A percentile compares a stretch with the other conserved stretches of the same genome.
Evolutionary conservation across 1,284 basidiomycete species (phyloP).

Genomic region (Dichomitus squalens): DNA sequence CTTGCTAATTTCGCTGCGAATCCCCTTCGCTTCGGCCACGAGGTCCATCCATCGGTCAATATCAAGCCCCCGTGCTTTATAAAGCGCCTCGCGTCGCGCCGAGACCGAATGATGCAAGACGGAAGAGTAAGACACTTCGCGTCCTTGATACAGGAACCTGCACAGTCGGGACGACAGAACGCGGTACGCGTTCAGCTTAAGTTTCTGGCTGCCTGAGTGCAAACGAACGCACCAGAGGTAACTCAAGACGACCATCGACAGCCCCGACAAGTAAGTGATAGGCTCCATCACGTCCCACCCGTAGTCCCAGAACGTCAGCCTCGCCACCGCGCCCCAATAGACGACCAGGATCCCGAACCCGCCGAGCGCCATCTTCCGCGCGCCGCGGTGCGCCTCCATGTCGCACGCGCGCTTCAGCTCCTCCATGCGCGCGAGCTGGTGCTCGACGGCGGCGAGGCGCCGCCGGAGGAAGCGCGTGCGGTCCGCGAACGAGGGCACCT

Average conservation of each 20-base stretch:
- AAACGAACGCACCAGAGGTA: conserved; percentile 50
- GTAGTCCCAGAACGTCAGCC: conserved; percentile 67
- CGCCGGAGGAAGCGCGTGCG: conserved; percentile 63
- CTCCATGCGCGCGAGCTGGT: conserved; percentile 51
- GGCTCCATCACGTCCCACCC: conserved; percentile 75
- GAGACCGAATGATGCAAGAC: conserved; percentile 59
- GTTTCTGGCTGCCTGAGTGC: neutral
- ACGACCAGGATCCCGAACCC: conserved; percentile 60
- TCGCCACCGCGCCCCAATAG: conserved; percentile 66
- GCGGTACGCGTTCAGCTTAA: too few relatives aligned
- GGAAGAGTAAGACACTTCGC: conserved; percentile 71
- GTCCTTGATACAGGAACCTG: conserved; percentile 65
- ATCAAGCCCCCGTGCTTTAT: conserved; percentile 61
- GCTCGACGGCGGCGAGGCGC: conserved; percentile 45
- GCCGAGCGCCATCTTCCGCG: conserved; percentile 55
- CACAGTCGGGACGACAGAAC: neutral
- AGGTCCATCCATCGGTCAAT: conserved; percentile 64
- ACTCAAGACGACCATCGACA: conserved; percentile 60
- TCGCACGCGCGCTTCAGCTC: conserved; percentile 57
- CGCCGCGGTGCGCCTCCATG: conserved; percentile 54
- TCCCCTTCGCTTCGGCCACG: conserved; percentile 49
- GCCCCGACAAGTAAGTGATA: conserved; percentile 63
- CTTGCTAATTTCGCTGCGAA: conserved; percentile 55
- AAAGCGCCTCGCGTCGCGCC: conserved; percentile 56
- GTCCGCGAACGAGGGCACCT: conserved; percentile 65